Evolutionary conservation across 352 stramenopile species (phyloP).

Genomic region (Globisporangium echinulatum): DNA sequence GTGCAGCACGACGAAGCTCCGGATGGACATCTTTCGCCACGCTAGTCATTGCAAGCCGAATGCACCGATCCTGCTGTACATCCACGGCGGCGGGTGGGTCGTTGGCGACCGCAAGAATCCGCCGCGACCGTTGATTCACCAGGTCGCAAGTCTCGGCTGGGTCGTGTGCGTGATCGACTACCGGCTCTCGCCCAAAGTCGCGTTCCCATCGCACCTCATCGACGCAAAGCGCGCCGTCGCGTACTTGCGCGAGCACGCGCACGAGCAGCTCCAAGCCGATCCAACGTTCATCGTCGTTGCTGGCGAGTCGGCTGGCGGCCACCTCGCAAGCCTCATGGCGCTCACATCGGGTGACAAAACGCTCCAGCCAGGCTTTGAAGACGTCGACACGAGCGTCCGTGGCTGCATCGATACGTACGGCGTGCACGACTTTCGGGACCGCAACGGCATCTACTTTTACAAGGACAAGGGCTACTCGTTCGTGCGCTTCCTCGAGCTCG

Average conservation of each 20-base stretch:
- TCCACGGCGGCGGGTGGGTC: constrained; percentile 64
- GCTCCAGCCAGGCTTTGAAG: constrained; percentile 70
- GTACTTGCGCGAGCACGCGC: constrained; percentile 36
- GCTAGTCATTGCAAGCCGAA: constrained; percentile 21
- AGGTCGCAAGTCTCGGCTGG: constrained; percentile 50
- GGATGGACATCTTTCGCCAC: constrained; percentile 67
- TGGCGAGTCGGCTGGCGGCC: constrained; percentile 59
- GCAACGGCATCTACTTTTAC: constrained; percentile 53
- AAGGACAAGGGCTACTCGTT: constrained; percentile 53
- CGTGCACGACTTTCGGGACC: constrained; percentile 71
- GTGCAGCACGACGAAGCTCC: constrained; percentile 35
- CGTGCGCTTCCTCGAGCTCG: constrained; percentile 54
- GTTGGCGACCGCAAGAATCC: constrained; percentile 44
- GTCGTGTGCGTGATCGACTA: constrained; percentile 71
- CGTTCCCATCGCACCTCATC: constrained; percentile 56
- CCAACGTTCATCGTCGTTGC: constrained; percentile 52
- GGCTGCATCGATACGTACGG: constrained; percentile 71
- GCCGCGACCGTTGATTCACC: constrained; percentile 43
- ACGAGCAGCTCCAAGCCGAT: constrained; percentile 27
- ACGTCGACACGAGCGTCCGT: constrained; percentile 66
- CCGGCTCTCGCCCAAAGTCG: constrained; percentile 45
- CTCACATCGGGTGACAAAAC: constrained; percentile 57
- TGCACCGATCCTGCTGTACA: constrained; percentile 58
- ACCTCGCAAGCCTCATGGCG: constrained; percentile 65
- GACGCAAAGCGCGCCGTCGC: constrained; percentile 58